Conservation (phyloP, 176 grass and related monocot species). For the Ampelocalamus luodianensis region DNA sequence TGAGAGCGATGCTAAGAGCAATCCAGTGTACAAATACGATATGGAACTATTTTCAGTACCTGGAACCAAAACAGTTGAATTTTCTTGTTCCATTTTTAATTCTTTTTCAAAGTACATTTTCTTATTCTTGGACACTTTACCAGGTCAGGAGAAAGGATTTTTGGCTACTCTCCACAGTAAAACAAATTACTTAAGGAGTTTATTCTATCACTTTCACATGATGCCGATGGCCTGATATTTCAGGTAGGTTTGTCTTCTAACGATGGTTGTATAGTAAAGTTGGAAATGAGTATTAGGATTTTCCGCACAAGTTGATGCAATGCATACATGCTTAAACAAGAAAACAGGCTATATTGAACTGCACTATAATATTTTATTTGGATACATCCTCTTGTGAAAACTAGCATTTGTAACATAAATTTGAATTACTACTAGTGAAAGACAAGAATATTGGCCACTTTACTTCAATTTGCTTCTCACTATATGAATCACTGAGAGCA, state of each 20-base stretch:
- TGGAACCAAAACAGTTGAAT: slow-evolving; percentile 13
- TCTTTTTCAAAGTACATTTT: background rate
- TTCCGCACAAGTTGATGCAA: slow-evolving; percentile 5
- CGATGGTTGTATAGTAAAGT: background rate
- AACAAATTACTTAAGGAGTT: slow-evolving; percentile 75
- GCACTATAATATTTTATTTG: slow-evolving; percentile 21
- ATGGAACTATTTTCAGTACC: slow-evolving; percentile 96
- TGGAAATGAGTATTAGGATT: background rate
- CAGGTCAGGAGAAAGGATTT: slow-evolving; percentile 98
- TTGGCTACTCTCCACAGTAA: slow-evolving; percentile 89
- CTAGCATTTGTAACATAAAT: background rate
- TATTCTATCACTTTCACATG: slow-evolving; percentile 90
- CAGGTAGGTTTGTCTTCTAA: slow-evolving; percentile 62
- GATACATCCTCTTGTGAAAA: background rate
- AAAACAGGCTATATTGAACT: background rate
- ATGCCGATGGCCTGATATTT: slow-evolving; percentile 98
- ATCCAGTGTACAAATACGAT: slow-evolving; percentile 91
- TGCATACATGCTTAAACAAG: background rate
- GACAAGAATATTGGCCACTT: background rate
- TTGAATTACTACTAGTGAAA: background rate
- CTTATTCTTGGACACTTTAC: slow-evolving; percentile 32
- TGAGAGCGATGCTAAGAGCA: slow-evolving; percentile 75
- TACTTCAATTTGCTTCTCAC: background rate
- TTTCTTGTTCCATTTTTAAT: slow-evolving; percentile 32
- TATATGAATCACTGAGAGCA: slow-evolving; percentile 2